Evolutionary conservation across 2,329 filamentous ascomycete species (phyloP), one percentile per base, ranked within the genome.

Genomic region (Chalaropsis thielavioides): DNA sequence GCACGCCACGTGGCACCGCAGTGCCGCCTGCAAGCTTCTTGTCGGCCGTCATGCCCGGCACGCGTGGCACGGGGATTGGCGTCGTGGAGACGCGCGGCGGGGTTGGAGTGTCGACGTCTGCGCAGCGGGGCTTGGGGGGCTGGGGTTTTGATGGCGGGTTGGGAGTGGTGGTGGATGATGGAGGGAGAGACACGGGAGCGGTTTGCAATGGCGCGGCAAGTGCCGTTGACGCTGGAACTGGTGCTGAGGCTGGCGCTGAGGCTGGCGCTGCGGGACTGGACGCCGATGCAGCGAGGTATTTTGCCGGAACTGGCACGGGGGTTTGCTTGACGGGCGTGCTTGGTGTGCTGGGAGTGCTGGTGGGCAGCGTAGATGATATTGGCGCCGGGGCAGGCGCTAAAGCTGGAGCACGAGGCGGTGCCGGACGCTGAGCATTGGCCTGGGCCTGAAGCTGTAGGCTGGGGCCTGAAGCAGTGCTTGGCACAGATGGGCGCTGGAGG

Each of bases 301-400:
- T 76, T 4, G 76, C 74, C 1, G 77, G 77, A 10, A 79, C 68
- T 11, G 77, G 77, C 4, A 79, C 76, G 2, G 76, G 77, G 0
- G 77, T 77, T 64, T 78, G 71, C 68, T 77, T 78, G 15, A 72
- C 69, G 24, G 51, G 27, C 17, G 27, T 35, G 51, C 24, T 35
- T 6, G 24, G 51, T 8, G 51, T 35, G 17, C 41, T 35, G 54
- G 64, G 27, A 31, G 43, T 41, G 60, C 24, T 19, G 2, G 54
- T 27, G 27, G 41, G 22, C 10, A 43, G 15, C 15, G 63, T 38
- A n/a, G 35, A 22, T 31, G 44, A 15, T 27, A 41, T 19, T 4
- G 44, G 58, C 15, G 44, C 38, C 17, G 40, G 44, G 61, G 22
- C 43, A 2, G 56, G 22, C 3, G 43, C n/a, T 2, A 38, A 17